Percentiles rank a stretch among this genome's conserved stretches.
Conservation (phyloP, 768 basidiomycete genomes). For the Tulasnella sp. region DNA sequence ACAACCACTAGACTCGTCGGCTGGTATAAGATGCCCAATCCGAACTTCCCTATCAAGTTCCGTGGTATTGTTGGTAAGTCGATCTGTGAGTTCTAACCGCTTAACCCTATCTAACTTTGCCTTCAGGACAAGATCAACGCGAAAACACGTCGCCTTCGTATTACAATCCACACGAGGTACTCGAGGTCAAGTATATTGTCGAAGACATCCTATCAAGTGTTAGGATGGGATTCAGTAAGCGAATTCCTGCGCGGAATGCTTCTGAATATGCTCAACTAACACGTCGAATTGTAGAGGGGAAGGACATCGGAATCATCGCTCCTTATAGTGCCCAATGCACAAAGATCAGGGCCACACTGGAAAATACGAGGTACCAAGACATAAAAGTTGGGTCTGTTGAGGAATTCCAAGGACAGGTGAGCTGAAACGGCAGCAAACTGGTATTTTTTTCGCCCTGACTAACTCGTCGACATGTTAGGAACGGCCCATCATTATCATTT, state of each 20-base stretch:
- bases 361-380: neutral
- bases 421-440: neutral
- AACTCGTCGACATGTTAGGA: slow-evolving; percentile 12
- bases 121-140: slow-evolving; percentile 22
- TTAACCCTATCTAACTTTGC: neutral
- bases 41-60: slow-evolving; percentile 40
- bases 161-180: slow-evolving; percentile 27
- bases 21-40: slow-evolving; percentile 37
- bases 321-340: slow-evolving; percentile 18
- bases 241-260: neutral
- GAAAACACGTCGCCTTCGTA: slow-evolving; percentile 25
- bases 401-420: slow-evolving; percentile 26
- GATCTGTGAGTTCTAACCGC: no score
- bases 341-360: neutral
- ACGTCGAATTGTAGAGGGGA: neutral
- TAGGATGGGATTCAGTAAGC: neutral
- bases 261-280: neutral
- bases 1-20: slow-evolving; percentile 36
- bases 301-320: slow-evolving; percentile 22
- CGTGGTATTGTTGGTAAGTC: slow-evolving; percentile 36
- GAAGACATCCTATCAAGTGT: slow-evolving; percentile 19
- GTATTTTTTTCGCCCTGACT: slow-evolving; percentile 19
- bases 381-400: slow-evolving; percentile 23
- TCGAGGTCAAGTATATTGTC: slow-evolving; percentile 44
- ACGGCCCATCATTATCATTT: slow-evolving; percentile 31